Percentiles rank a stretch among this genome's conserved stretches.
phyloP scores from a whole-genome alignment of 2,329 filamentous ascomycete species.

The Emydomyces testavorans region DNA sequence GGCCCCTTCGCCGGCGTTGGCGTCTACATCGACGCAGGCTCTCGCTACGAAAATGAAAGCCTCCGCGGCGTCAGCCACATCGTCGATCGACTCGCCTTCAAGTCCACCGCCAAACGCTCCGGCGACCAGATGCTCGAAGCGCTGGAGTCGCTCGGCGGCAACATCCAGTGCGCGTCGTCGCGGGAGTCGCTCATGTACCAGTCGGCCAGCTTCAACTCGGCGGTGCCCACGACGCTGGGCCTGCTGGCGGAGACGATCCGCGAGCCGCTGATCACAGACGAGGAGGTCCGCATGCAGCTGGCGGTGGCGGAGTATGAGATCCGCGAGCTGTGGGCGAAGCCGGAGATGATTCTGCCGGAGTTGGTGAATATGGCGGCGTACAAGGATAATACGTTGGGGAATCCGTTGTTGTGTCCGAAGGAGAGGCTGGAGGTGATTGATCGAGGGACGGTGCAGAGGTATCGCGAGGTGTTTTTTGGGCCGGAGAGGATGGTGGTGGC shows the following conservation, averaged over 20 bases:
- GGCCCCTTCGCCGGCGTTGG: slow-evolving; percentile 92
- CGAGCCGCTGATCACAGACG: slow-evolving; percentile 69
- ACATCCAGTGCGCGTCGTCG: slow-evolving; percentile 93
- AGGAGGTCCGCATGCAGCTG: slow-evolving; percentile 76
- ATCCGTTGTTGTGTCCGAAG: slow-evolving; percentile 80
- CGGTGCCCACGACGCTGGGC: slow-evolving; percentile 69
- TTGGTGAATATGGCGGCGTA: slow-evolving; percentile 91
- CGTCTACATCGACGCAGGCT: slow-evolving; percentile 91
- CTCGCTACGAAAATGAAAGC: slow-evolving; percentile 76
- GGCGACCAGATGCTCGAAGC: slow-evolving; percentile 79
- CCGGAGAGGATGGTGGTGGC: slow-evolving; percentile 90
- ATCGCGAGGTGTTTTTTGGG: slow-evolving; percentile 70
- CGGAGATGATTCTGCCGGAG: slow-evolving; percentile 89
- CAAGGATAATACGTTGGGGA: slow-evolving; percentile 90
- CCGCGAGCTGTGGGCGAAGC: slow-evolving; percentile 93
- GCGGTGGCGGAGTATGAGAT: slow-evolving; percentile 93
- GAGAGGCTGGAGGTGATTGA: slow-evolving; percentile 69
- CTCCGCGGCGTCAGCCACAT: slow-evolving; percentile 90
- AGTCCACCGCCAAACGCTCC: slow-evolving; percentile 59
- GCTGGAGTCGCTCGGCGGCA: slow-evolving; percentile 80
- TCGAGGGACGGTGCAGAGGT: slow-evolving; percentile 59
- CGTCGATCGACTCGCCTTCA: slow-evolving; percentile 90
- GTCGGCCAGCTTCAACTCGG: slow-evolving; percentile 90
- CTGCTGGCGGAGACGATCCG: slow-evolving; percentile 90
- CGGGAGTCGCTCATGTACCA: slow-evolving; percentile 98